These are phyloP conservation scores for Solanum piurae DNA, from an alignment of 257 asterid species.

Conservation along the genomic window DNA sequence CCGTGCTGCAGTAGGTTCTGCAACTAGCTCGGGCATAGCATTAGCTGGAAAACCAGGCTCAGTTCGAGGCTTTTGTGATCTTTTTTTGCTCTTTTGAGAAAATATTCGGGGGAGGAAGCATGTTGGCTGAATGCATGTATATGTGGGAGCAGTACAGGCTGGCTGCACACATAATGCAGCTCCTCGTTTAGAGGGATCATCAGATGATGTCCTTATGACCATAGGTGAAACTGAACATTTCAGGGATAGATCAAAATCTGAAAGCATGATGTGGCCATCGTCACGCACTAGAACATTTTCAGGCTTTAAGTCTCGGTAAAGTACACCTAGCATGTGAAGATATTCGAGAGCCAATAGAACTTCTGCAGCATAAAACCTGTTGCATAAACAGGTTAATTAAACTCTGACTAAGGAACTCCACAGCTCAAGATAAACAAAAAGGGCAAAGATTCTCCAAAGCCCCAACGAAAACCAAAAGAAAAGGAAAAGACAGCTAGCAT, in stretches of 20 bases:
- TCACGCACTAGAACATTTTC: slow-evolving; percentile 28
- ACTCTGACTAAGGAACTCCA: neutral
- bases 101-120: slow-evolving; percentile 25
- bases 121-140: slow-evolving; percentile 24
- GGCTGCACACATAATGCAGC: slow-evolving; percentile 22
- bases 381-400: neutral
- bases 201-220: slow-evolving; percentile 11
- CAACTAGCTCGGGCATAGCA: slow-evolving; percentile 20
- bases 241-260: slow-evolving; percentile 26
- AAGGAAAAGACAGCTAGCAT: neutral
- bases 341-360: slow-evolving; percentile 26
- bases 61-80: neutral
- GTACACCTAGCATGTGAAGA: slow-evolving; percentile 28
- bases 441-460: neutral
- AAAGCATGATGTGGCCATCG: slow-evolving; percentile 31
- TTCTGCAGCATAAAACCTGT: slow-evolving; percentile 29
- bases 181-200: slow-evolving; percentile 20
- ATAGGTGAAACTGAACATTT: slow-evolving; percentile 28
- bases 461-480: neutral
- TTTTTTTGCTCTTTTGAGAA: slow-evolving; percentile 17
- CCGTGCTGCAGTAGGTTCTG: slow-evolving; percentile 29
- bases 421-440: neutral
- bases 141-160: slow-evolving; percentile 16
- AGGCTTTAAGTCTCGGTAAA: slow-evolving; percentile 26
- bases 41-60: slow-evolving; percentile 9